phyloP scores from a whole-genome alignment of 2,329 filamentous ascomycete genomes.

The Gaeumannomyces sp. region DNA sequence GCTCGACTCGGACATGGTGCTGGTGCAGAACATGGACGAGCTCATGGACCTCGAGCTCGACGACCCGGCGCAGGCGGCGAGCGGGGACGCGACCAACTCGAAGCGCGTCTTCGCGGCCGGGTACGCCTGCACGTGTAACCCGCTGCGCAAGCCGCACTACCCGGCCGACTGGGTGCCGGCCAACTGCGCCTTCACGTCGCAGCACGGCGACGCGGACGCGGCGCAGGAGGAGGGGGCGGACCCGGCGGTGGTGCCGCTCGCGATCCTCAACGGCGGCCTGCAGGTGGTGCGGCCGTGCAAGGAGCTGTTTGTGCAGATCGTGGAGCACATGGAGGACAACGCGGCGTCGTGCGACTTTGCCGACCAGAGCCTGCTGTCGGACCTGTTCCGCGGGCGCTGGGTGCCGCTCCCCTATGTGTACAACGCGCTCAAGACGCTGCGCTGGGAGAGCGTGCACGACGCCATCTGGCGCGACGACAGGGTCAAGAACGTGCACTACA shows the following conservation, averaged over 20 bases:
- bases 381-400: conserved; percentile 50
- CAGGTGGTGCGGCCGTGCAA: conserved; percentile 49
- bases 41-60: conserved; percentile 72
- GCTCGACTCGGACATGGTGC: conserved; percentile 84
- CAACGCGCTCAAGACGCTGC: conserved; percentile 57
- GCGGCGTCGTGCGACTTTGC: conserved; percentile 48
- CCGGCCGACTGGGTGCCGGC: conserved; percentile 59
- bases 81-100: conserved; percentile 27
- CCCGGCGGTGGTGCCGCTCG: conserved; percentile 40
- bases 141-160: conserved; percentile 71
- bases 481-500: conserved; percentile 58
- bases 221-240: conserved; percentile 41
- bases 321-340: conserved; percentile 40
- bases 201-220: conserved; percentile 29
- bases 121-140: conserved; percentile 84
- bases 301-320: conserved; percentile 42
- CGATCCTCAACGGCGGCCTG: conserved; percentile 51
- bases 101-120: conserved; percentile 71
- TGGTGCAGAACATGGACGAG: conserved; percentile 82
- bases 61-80: conserved; percentile 16
- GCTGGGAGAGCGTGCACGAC: conserved; percentile 41
- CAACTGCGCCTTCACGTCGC: conserved; percentile 52
- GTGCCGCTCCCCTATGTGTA: conserved; percentile 53
- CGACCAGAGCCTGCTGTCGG: conserved; percentile 52
- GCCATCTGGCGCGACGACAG: conserved; percentile 51